Base-by-base conservation (phyloP, 148 eudicot species). In the Arctostaphylos glauca region DNA sequence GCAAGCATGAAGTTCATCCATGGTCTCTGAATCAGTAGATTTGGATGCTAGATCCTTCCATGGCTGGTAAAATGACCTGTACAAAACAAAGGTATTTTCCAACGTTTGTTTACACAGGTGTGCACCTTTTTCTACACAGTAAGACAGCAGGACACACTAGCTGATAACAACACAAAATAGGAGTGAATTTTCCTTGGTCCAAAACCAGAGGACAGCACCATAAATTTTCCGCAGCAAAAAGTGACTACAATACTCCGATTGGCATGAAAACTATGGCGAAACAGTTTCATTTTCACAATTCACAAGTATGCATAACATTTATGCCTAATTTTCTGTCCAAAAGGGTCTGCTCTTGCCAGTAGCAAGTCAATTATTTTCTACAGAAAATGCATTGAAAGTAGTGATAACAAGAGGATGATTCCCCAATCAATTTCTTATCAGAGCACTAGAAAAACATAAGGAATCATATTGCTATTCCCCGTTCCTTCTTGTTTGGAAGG, bases 21-120 rank as follows among this genome's bases (percentile, higher is more conserved):
- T 70, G 78, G 79, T 87, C 84, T 89, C 92, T 2, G 54, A 92
- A 6, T 83, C 89, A 19, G 72, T 83, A 47, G 53, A 58, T 41
- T 88, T 80, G 6, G 85, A 60, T 19, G 89, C 81, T 62, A 68
- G 81, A 83, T 91, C 92, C 76, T 81, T 88, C 95, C 94, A 89
- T 31, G 91, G 91, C 86, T 91, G 86, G 84, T 84, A 50, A 86
- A 79, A 94, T 71, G 95, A 94, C 99, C 99, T 96, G 95, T 38
- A 10, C 38, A 44, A 50, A 73, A 25, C 8, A 74, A 8, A 4
- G 46, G 43, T 46, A 59, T 71, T 59, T 52, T 7, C 67, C 38
- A 5, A 19, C 72, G 52, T 64, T 15, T 46, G 76, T 4, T 55
- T 46, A 38, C 48, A 48, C 18, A 14, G 15, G 44, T 48, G 43